Percentiles rank a stretch among this genome's conserved stretches.
Conservation (phyloP, 768 basidiomycete species). For the Phanerochaete carnosa region DNA sequence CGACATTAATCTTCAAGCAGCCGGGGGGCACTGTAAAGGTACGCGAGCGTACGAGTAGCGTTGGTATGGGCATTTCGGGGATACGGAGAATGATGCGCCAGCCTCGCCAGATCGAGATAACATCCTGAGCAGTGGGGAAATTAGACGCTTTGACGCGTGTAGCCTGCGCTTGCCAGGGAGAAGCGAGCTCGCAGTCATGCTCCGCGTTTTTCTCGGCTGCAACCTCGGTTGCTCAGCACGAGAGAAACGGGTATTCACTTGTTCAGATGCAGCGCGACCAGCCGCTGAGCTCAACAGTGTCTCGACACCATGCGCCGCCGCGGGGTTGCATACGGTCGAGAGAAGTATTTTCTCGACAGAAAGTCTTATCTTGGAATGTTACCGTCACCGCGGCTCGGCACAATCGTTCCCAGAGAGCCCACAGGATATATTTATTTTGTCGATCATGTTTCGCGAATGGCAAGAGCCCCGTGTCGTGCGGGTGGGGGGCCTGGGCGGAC, state of each 20-base stretch:
- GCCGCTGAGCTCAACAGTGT: slow-evolving; percentile 8
- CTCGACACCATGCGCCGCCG: slow-evolving; percentile 6
- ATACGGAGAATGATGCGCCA: not conserved
- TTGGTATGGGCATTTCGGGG: not conserved
- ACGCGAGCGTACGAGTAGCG: not conserved
- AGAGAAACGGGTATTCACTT: not conserved
- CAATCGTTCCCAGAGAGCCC: slow-evolving; percentile 6
- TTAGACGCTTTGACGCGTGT: slow-evolving; percentile 6
- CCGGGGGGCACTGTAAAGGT: not conserved
- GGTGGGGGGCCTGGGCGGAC: not conserved
- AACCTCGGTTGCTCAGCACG: not conserved
- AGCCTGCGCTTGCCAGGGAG: not conserved
- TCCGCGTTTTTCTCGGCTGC: not conserved
- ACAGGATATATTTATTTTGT: not conserved
- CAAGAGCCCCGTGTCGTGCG: not conserved
- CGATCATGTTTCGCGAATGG: slow-evolving; percentile 15
- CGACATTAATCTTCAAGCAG: not conserved
- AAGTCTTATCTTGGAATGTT: slow-evolving; percentile 4
- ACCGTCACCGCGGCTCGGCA: slow-evolving; percentile 18
- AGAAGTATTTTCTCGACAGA: not conserved
- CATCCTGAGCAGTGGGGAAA: slow-evolving; percentile 18
- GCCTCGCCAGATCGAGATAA: slow-evolving; percentile 15
- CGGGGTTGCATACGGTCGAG: slow-evolving; percentile 7
- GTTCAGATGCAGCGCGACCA: not conserved
- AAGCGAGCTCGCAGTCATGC: not conserved